phyloP scores from a whole-genome alignment of 768 basidiomycete species.

The Boletus vinaceobasis region DNA sequence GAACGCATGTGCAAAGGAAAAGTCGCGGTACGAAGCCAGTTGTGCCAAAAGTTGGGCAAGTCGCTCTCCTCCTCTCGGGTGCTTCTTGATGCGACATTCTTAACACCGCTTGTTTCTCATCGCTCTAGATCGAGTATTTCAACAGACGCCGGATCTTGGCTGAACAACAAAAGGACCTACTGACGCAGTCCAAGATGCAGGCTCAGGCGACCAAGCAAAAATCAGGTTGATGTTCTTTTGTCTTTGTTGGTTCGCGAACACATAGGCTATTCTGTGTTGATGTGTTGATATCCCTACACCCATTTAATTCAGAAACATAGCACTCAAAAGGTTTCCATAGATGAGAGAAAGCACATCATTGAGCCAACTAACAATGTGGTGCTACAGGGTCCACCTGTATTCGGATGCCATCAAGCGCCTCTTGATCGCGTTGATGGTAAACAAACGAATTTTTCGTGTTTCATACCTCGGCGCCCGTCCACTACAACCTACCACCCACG shows the following conservation, averaged over 20 bases:
- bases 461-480: background rate
- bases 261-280: background rate
- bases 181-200: conserved; percentile 46
- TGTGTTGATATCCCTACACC: conserved; percentile 1
- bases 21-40: conserved; percentile 57
- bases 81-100: background rate
- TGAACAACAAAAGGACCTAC: conserved; percentile 71
- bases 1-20: conserved; percentile 54
- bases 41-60: conserved; percentile 92
- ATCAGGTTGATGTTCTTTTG: background rate
- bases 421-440: conserved; percentile 5
- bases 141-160: conserved; percentile 85
- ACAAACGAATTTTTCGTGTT: background rate
- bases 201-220: conserved; percentile 29
- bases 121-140: conserved; percentile 83
- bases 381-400: background rate
- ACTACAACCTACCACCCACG: background rate
- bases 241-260: background rate
- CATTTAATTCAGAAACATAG: background rate
- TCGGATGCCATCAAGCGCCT: background rate
- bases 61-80: conserved; percentile 7
- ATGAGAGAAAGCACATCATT: background rate
- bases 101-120: background rate
- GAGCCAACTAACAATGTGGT: background rate
- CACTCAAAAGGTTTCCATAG: background rate